These are phyloP conservation scores for Emergomyces pasteurianus DNA, from an alignment of 2,329 filamentous ascomycete genomes.

Conservation along the genomic window DNA sequence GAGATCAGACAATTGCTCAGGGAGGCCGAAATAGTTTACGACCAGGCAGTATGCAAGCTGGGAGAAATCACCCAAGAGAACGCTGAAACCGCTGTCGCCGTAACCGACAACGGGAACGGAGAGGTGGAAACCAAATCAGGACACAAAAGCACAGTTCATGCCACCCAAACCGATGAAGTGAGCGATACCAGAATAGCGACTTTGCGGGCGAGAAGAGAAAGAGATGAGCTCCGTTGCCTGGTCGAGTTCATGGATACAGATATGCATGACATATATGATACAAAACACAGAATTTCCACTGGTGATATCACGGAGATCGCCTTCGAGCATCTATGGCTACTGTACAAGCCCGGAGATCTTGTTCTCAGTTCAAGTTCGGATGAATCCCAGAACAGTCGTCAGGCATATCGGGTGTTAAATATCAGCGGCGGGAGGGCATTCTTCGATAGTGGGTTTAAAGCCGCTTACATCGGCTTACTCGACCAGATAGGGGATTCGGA, in stretches of 20 bases:
- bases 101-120: not conserved
- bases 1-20: not conserved
- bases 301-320: not conserved
- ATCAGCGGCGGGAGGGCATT: not conserved
- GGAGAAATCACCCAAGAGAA: not conserved
- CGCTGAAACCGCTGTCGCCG: not conserved
- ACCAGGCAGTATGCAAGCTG: not conserved
- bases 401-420: not conserved
- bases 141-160: not conserved
- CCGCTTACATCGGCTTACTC: not conserved
- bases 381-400: not conserved
- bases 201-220: not conserved
- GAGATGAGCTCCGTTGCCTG: not conserved
- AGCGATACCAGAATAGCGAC: not conserved
- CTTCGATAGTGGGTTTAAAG: not conserved
- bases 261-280: not conserved
- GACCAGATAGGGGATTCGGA: not conserved
- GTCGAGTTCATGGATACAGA: constrained; percentile 1
- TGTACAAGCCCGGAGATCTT: not conserved
- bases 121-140: not conserved
- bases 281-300: not conserved
- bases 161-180: not conserved
- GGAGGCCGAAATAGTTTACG: not conserved
- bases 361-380: not conserved
- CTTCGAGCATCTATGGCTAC: constrained; percentile 1